Evolutionary conservation across 352 stramenopile genomes (phyloP).

Genomic region (Globisporangium rhizosaccharum): DNA sequence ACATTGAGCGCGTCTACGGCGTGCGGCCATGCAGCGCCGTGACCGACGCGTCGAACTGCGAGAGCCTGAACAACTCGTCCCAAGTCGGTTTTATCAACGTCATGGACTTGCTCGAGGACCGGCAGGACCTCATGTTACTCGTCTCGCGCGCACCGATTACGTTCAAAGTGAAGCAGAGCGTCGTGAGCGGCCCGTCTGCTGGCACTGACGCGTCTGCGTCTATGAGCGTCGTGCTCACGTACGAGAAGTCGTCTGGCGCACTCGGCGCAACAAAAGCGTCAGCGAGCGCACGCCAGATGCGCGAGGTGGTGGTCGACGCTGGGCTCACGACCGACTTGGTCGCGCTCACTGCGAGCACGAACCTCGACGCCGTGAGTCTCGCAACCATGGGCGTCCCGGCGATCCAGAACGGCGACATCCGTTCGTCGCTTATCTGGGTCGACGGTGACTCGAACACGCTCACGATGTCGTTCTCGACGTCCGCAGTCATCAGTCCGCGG

Average conservation of each 20-base stretch:
- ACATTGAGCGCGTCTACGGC: conserved; percentile 15
- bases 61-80: conserved; percentile 20
- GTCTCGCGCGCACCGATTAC: conserved; percentile 41
- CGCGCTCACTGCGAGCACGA: conserved; percentile 13
- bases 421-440: conserved; percentile 76
- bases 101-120: conserved; percentile 51
- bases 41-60: conserved; percentile 41
- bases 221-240: conserved; percentile 49
- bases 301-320: conserved; percentile 38
- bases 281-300: conserved; percentile 15
- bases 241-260: conserved; percentile 36
- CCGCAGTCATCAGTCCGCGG: conserved; percentile 56
- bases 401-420: conserved; percentile 34
- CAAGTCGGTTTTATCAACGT: conserved; percentile 61
- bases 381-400: conserved; percentile 50
- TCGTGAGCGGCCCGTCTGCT: conserved; percentile 43
- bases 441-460: conserved; percentile 56
- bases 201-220: conserved; percentile 20
- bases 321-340: conserved; percentile 15
- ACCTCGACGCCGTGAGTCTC: conserved; percentile 46
- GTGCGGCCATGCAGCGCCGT: conserved; percentile 49
- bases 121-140: conserved; percentile 40
- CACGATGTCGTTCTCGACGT: conserved; percentile 75
- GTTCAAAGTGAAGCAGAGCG: conserved; percentile 54
- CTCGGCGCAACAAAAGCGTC: conserved; percentile 31